These are phyloP conservation scores for Zygoascus bituminiphila DNA, from an alignment of 805 yeast species.

Conservation along the genomic window DNA sequence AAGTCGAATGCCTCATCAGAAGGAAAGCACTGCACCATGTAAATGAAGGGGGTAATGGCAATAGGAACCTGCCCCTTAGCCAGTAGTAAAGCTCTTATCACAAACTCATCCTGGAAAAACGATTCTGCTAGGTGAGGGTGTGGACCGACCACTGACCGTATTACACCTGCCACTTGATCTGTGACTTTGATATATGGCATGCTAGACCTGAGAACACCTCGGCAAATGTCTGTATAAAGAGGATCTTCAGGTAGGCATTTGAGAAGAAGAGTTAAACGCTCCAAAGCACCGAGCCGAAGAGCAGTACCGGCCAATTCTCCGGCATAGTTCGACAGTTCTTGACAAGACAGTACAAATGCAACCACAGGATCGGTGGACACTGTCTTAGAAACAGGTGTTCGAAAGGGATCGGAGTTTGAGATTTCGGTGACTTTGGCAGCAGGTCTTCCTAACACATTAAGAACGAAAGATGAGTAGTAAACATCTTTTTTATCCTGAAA, in stretches of 20 bases:
- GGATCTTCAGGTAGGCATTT: background rate
- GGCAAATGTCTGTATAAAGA: background rate
- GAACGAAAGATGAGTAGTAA: slow-evolving; percentile 5
- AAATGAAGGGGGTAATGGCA: slow-evolving; percentile 1
- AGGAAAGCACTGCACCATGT: background rate
- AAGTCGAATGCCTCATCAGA: slow-evolving; percentile 65
- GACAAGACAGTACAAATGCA: background rate
- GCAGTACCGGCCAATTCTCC: background rate
- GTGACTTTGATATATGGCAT: background rate
- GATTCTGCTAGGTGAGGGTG: background rate
- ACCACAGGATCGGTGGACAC: background rate
- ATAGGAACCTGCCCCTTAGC: slow-evolving; percentile 1
- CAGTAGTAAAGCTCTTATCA: background rate
- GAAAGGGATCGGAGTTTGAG: background rate
- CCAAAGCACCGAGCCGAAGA: background rate
- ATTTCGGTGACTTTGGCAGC: background rate
- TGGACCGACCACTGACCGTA: background rate
- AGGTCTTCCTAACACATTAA: background rate
- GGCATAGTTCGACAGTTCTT: background rate
- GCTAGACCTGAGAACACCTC: background rate
- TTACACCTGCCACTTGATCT: background rate
- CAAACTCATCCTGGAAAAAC: background rate
- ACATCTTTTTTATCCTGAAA: slow-evolving; percentile 13
- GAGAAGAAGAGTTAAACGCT: background rate
- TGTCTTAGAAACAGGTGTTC: slow-evolving; percentile 1